Evolutionary conservation across 177 flowering plant genomes (phyloP), one percentile per base, ranked within the genome.

Genomic region (Vitis hybrid): DNA sequence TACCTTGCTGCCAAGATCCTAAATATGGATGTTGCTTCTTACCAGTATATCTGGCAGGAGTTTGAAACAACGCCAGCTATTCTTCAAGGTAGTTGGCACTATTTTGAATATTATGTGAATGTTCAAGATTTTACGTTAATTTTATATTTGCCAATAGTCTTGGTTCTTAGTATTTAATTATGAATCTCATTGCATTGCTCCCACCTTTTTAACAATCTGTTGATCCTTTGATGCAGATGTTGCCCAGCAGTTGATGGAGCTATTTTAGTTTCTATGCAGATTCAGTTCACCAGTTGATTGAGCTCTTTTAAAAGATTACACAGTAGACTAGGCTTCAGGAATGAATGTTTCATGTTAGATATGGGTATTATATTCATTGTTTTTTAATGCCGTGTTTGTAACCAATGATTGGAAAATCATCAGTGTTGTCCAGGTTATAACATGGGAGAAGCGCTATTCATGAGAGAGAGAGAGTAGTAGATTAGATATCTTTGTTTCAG

Each of bases 1-100:
- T 90, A 85, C 71, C 93, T 96, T 68, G 98, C 99, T 65, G 89
- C 97, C 69, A 89, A 87, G 77, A 76, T 83, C 67, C 81, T 96
- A 21, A 90, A 90, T 71, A 63, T 88, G 83, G 90, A 93, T 80
- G 86, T 87, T 72, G 76, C 87, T 73, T 77, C 84, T 63, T 79
- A 82, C 55, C 86, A 83, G 52, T 76, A 74, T 74, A 81, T 93
- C 76, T 95, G 91, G 94, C 85, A 84, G 49, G 99, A 95, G 81
- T 91, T 95, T 68, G 82, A 87, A 69, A 84, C 93, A 4, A 82
- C 97, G 21, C 99, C 94, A 53, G 70, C 77, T 63, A 79, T 91
- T 75, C 72, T 90, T 59, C 85, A 87, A 84, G 97, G 98, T 94
- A 84, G 41, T 35, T 35, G 41, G 41, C 41, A 35, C 41, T 35